Conservation (phyloP, 257 asterid genomes). For the Solanum paucissectum region DNA sequence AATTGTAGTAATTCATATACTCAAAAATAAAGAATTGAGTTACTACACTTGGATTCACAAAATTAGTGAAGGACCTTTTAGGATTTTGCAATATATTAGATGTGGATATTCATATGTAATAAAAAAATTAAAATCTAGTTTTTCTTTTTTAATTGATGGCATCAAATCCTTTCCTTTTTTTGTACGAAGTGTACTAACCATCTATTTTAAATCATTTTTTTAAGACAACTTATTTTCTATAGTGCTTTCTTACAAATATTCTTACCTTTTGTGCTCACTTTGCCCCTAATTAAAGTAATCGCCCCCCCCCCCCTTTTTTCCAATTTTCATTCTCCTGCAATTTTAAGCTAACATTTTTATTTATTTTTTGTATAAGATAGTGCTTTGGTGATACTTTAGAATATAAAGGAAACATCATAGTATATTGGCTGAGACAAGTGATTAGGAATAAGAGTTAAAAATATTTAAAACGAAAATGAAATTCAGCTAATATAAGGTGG, state of each 20-base stretch:
- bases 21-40: neutral
- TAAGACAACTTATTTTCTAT: neutral
- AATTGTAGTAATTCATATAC: neutral
- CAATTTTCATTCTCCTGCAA: neutral
- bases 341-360: neutral
- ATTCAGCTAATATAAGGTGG: too few species aligned
- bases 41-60: neutral
- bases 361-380: too few species aligned
- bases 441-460: neutral
- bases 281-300: neutral
- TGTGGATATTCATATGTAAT: neutral
- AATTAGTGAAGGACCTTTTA: neutral
- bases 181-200: neutral
- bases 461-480: too few species aligned
- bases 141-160: neutral
- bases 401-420: neutral
- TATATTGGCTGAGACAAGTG: neutral
- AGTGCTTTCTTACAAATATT: neutral
- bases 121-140: neutral
- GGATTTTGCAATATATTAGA: neutral
- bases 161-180: neutral
- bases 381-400: neutral
- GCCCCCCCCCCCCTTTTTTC: neutral
- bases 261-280: neutral
- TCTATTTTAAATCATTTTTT: neutral